Conservation (phyloP, 1,284 basidiomycete species). For the Melampsora americana region DNA sequence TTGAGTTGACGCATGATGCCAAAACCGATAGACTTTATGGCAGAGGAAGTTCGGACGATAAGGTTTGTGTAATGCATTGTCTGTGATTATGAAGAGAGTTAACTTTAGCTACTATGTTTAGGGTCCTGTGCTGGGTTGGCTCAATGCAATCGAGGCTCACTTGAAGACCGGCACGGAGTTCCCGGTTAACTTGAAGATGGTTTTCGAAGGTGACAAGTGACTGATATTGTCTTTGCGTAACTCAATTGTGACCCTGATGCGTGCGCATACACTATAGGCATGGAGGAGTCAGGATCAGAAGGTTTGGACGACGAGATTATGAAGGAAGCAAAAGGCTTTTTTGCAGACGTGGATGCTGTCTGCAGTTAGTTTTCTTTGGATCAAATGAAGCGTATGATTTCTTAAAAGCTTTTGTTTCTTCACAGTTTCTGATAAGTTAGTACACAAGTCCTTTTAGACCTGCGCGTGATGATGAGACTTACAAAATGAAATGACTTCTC, state of each 20-base stretch:
- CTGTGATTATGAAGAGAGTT: too few species aligned
- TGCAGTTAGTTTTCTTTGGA: slow-evolving; percentile 61
- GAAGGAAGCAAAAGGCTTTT: slow-evolving; percentile 76
- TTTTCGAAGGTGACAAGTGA: slow-evolving; percentile 65
- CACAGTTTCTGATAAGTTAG: slow-evolving; percentile 53
- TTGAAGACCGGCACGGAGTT: slow-evolving; percentile 68
- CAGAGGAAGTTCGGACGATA: slow-evolving; percentile 87
- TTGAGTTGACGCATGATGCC: slow-evolving; percentile 69
- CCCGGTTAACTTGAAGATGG: slow-evolving; percentile 90
- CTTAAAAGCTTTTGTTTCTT: too few species aligned
- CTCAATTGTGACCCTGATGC: too few species aligned
- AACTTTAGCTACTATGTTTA: too few species aligned
- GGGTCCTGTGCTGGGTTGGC: slow-evolving; percentile 80
- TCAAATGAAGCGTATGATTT: too few species aligned
- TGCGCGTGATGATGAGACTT: neutral
- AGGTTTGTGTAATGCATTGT: slow-evolving; percentile 52
- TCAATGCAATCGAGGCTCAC: slow-evolving; percentile 91
- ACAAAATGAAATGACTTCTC: neutral
- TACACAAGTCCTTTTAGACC: neutral
- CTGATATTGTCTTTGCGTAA: too few species aligned
- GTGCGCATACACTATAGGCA: slow-evolving; percentile 57
- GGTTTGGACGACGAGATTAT: slow-evolving; percentile 87
- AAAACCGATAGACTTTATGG: slow-evolving; percentile 74
- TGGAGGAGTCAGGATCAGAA: slow-evolving; percentile 95
- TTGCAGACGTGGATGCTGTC: slow-evolving; percentile 85